These are phyloP conservation scores for Sarocladiaceae sp. DNA, from an alignment of 2,329 filamentous ascomycete species.

Conservation along the genomic window DNA sequence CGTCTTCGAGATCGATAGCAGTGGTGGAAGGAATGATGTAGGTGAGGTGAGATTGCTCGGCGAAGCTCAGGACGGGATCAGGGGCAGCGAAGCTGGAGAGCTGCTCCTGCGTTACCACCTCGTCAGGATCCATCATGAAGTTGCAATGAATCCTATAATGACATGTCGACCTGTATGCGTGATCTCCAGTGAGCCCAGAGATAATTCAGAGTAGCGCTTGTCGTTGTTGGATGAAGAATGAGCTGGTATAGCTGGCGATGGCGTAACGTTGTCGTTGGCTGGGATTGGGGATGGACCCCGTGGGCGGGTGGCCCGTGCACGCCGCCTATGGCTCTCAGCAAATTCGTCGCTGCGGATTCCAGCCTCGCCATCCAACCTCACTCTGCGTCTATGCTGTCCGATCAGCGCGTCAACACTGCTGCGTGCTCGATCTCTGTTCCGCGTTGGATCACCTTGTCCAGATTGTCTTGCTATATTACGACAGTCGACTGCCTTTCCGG, in stretches of 20 bases:
- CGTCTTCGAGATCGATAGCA: constrained; percentile 46
- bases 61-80: constrained; percentile 32
- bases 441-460: too few species aligned
- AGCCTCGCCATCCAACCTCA: constrained; percentile 1
- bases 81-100: constrained; percentile 10
- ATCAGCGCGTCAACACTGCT: background rate
- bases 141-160: background rate
- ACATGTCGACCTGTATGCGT: constrained; percentile 1
- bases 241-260: too few species aligned
- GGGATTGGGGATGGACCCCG: background rate
- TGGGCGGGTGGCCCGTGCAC: constrained; percentile 2
- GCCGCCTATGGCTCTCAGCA: background rate
- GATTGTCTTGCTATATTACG: too few species aligned
- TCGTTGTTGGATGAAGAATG: too few species aligned
- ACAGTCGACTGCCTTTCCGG: too few species aligned
- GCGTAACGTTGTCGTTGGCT: background rate
- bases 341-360: constrained; percentile 1
- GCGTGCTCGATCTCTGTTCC: too few species aligned
- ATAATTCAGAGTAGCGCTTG: too few species aligned
- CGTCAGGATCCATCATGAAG: background rate
- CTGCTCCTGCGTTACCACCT: constrained; percentile 8
- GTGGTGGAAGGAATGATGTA: constrained; percentile 56
- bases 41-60: constrained; percentile 52
- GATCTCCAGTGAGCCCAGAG: too few species aligned
- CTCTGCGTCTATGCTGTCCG: too few species aligned